A percentile compares a stretch with the other conserved stretches of the same genome.
phyloP scores from a whole-genome alignment of 352 stramenopile genomes.

The Pythium grandisporangium region DNA sequence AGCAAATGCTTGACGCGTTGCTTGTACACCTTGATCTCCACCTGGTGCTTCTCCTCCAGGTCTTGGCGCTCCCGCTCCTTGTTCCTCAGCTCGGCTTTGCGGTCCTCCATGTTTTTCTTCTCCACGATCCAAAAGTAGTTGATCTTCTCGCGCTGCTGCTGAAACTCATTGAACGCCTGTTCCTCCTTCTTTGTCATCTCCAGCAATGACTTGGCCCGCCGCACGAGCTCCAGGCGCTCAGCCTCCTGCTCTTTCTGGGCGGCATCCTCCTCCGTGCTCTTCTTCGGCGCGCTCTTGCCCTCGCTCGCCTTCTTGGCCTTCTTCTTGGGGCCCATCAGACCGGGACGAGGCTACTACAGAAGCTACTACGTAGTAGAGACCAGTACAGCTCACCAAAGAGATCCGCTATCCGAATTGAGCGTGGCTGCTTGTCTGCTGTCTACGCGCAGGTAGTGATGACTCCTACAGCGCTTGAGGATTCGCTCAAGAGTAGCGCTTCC shows the following conservation, averaged over 20 bases:
- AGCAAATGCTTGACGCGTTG: conserved; percentile 94
- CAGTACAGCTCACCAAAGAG: too few species aligned
- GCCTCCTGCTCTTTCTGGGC: conserved; percentile 48
- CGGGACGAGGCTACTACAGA: too few species aligned
- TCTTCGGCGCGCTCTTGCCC: conserved; percentile 24
- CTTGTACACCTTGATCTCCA: conserved; percentile 97
- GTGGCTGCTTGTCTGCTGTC: too few species aligned
- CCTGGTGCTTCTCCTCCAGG: conserved; percentile 92
- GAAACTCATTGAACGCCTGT: conserved; percentile 92
- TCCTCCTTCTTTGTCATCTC: conserved; percentile 87
- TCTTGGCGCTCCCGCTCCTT: conserved; percentile 94
- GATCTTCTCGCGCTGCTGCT: conserved; percentile 93
- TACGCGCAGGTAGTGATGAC: too few species aligned
- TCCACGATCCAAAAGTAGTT: conserved; percentile 98
- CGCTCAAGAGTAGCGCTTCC: too few species aligned
- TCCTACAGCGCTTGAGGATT: too few species aligned
- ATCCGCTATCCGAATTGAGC: too few species aligned
- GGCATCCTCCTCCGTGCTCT: conserved; percentile 48
- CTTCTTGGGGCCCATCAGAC: conserved; percentile 68
- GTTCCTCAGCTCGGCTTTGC: conserved; percentile 87
- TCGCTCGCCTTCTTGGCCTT: conserved; percentile 59
- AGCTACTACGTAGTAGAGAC: too few species aligned
- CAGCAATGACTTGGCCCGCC: conserved; percentile 64
- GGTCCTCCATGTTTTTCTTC: conserved; percentile 94
- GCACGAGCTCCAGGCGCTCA: conserved; percentile 62